Evolutionary conservation across 2,329 filamentous ascomycete species (phyloP), one percentile per base, ranked within the genome.

Genomic region (Penicillium sp.): DNA sequence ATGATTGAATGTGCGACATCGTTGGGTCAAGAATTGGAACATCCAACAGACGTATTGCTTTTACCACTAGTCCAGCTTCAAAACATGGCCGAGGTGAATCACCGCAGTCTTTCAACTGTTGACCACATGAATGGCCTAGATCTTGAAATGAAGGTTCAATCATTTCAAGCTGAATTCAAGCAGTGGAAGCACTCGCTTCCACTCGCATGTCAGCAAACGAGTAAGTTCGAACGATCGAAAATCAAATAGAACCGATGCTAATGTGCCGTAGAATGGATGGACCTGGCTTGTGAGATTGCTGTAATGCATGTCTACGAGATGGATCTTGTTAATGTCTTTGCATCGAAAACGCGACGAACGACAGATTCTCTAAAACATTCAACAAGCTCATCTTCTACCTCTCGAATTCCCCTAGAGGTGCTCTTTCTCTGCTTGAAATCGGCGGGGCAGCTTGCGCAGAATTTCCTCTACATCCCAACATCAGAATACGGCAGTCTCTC

Each of bases 371-470:
- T 13, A 4, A 35, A 19, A 29, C 2, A 49, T n/a, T 13, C 31
- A 25, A 8, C 33, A 38, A 19, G 4, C 23, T 29, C 33, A 27
- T 27, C 47, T 36, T 49, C 6, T 25, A 29, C 31, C 3, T 31
- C 29, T 49, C 47, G 19, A 36, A n/a, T 27, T 36, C 33, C 3
- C 6, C 6, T 49, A 35, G 47, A 49, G n/a, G 48, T 50, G 1
- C 48, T 39, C 13, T 50, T 50, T 39, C 48, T 50, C 21, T 38
- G 47, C n/a, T 25, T 49, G 33, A 49, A 49, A 38, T 49, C 47
- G 6, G 47, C 47, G 3, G 47, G 21, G 10, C 31, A 38, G 15
- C 15, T 49, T 15, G 47, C 31, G 27, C 31, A n/a, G 15, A 49
- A 23, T 49, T 35, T 49, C 10, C 33, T 50, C 48, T 38, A 23